Evolutionary conservation across 805 yeast genomes (phyloP).

Genomic region (Sugiyamaella valdiviana): DNA sequence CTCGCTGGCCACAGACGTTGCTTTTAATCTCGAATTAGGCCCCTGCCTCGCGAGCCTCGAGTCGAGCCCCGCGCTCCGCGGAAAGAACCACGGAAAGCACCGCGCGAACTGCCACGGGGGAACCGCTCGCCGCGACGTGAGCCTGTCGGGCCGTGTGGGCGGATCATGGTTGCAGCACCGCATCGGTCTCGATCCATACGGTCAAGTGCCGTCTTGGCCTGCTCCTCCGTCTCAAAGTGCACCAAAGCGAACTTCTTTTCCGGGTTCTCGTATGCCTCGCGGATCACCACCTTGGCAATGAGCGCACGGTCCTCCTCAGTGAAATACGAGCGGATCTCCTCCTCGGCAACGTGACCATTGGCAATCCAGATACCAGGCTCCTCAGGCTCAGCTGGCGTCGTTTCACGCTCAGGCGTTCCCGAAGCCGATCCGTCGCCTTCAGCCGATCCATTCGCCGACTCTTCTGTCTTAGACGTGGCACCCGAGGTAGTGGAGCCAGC

Average conservation of each 20-base stretch:
- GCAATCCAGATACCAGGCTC: conserved; percentile 37
- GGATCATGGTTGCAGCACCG: conserved; percentile 26
- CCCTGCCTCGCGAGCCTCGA: too few relatives aligned
- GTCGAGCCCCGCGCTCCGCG: background rate
- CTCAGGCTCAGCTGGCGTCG: conserved; percentile 4
- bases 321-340: conserved; percentile 28
- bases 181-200: conserved; percentile 31
- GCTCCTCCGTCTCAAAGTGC: conserved; percentile 32
- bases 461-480: conserved; percentile 19
- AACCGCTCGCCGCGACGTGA: conserved; percentile 8
- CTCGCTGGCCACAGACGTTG: too few relatives aligned
- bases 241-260: conserved; percentile 35
- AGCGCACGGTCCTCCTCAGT: conserved; percentile 29
- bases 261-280: conserved; percentile 21
- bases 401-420: conserved; percentile 4
- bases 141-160: conserved; percentile 3
- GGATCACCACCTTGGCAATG: conserved; percentile 29
- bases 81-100: background rate
- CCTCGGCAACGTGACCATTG: conserved; percentile 32
- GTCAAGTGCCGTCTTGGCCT: conserved; percentile 32
- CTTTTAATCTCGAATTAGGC: background rate
- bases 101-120: conserved; percentile 3
- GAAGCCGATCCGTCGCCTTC: background rate
- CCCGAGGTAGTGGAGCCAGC: conserved; percentile 7
- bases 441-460: conserved; percentile 5